These are phyloP conservation scores for Vickermania spadyakhi DNA, from an alignment of 208 protist genomes.

Conservation along the genomic window DNA sequence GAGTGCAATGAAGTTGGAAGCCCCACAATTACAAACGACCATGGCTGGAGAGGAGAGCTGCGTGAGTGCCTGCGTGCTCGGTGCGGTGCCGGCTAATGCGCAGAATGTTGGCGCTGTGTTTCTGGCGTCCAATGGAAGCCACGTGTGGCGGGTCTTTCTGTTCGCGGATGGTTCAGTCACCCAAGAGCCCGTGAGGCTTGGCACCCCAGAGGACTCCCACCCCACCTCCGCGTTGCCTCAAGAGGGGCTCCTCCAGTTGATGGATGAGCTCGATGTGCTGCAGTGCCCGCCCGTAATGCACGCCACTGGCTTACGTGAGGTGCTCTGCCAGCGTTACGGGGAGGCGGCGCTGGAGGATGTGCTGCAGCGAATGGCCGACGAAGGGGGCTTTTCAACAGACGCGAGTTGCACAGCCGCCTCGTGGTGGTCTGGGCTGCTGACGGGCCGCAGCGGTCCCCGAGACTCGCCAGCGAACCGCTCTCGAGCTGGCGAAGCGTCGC, in stretches of 20 bases:
- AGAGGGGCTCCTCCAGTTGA: neutral
- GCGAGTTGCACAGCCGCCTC: neutral
- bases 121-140: constrained; percentile 44
- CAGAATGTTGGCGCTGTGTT: constrained; percentile 16
- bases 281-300: neutral
- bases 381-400: neutral
- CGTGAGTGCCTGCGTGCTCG: constrained; percentile 25
- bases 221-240: neutral
- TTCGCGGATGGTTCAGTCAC: constrained; percentile 21
- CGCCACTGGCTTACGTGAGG: too few relatives aligned
- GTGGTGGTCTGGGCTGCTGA: neutral
- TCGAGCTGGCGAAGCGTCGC: constrained; percentile 1
- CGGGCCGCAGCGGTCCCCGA: neutral
- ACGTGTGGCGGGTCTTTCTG: constrained; percentile 51
- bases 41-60: neutral
- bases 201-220: neutral
- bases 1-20: too few relatives aligned
- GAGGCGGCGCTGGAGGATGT: neutral
- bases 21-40: too few relatives aligned
- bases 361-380: neutral
- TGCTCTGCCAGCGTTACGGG: too few relatives aligned
- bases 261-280: neutral
- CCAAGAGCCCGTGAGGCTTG: neutral
- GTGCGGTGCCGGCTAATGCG: constrained; percentile 19
- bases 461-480: neutral